Conservation (phyloP, 2,329 filamentous ascomycete species). For the Xylaria sp. region DNA sequence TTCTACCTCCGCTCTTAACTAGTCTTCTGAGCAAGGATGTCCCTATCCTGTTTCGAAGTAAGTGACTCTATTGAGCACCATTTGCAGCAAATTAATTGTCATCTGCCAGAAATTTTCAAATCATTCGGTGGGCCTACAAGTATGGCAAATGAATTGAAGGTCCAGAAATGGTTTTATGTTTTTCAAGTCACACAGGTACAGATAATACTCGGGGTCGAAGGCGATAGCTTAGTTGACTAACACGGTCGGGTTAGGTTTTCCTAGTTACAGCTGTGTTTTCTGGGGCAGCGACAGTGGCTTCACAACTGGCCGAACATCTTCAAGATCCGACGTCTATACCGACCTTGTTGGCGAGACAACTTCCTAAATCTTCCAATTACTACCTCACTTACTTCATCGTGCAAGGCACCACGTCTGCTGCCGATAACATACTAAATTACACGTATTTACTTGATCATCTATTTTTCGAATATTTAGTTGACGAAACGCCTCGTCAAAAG, state of each 20-base stretch:
- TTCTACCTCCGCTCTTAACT: slow-evolving; percentile 82
- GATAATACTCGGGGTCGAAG: neutral
- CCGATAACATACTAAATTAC: slow-evolving; percentile 71
- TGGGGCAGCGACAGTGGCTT: slow-evolving; percentile 54
- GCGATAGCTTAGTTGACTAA: slow-evolving; percentile 10
- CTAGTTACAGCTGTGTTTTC: slow-evolving; percentile 82
- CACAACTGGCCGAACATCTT: slow-evolving; percentile 41
- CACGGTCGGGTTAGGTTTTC: slow-evolving; percentile 73
- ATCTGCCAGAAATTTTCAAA: slow-evolving; percentile 69
- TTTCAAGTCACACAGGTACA: slow-evolving; percentile 73
- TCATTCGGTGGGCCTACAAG: slow-evolving; percentile 75
- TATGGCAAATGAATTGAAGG: slow-evolving; percentile 77
- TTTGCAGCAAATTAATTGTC: slow-evolving; percentile 3
- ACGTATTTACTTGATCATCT: slow-evolving; percentile 71
- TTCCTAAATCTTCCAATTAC: slow-evolving; percentile 79
- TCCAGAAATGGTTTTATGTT: slow-evolving; percentile 82
- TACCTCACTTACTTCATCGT: slow-evolving; percentile 82
- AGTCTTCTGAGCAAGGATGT: slow-evolving; percentile 85
- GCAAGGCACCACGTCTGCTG: slow-evolving; percentile 75
- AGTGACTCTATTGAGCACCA: slow-evolving; percentile 39
- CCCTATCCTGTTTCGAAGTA: slow-evolving; percentile 78
- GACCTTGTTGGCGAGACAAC: slow-evolving; percentile 65
- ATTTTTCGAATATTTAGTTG: slow-evolving; percentile 70
- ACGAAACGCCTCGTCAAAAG: slow-evolving; percentile 77
- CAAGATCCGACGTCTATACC: slow-evolving; percentile 51